Conservation (phyloP, 371 early-diverging fungal species). For the Nematocida homosporus region DNA sequence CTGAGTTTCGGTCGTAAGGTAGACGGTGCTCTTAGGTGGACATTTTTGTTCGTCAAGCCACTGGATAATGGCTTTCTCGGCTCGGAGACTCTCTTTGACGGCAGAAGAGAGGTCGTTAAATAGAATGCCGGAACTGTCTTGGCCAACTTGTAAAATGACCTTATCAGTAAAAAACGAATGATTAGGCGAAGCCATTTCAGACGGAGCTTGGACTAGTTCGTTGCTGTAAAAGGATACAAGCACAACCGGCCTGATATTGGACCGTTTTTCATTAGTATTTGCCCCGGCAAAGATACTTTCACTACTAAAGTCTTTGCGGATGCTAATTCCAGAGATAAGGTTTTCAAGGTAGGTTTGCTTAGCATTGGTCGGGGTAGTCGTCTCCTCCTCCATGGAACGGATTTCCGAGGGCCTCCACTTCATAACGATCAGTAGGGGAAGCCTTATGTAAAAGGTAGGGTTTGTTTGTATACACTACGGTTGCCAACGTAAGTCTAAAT, state of each 20-base stretch:
- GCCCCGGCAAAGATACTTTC: too few relatives aligned
- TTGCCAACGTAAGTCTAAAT: too few relatives aligned
- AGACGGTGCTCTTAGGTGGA: background rate
- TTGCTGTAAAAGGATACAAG: background rate
- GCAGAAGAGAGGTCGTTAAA: slow-evolving; percentile 25
- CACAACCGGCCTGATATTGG: slow-evolving; percentile 26
- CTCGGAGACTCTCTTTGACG: slow-evolving; percentile 37
- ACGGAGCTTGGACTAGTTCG: slow-evolving; percentile 8
- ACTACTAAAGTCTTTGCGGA: too few relatives aligned
- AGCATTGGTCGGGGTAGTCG: background rate
- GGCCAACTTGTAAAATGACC: background rate
- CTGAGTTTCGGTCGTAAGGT: slow-evolving; percentile 3
- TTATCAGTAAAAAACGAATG: background rate
- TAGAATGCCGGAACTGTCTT: background rate
- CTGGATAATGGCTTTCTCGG: slow-evolving; percentile 29
- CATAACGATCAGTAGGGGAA: too few relatives aligned
- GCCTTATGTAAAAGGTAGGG: too few relatives aligned
- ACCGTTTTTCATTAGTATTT: too few relatives aligned
- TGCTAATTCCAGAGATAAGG: too few relatives aligned
- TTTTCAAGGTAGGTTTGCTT: too few relatives aligned
- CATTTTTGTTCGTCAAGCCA: slow-evolving; percentile 7
- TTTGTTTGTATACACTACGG: too few relatives aligned
- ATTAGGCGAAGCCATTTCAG: background rate
- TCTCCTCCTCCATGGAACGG: background rate
- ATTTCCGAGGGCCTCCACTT: too few relatives aligned